Evolutionary conservation across 2,329 filamentous ascomycete genomes (phyloP), one percentile per base, ranked within the genome.

Genomic region (Stylonectria norvegica): DNA sequence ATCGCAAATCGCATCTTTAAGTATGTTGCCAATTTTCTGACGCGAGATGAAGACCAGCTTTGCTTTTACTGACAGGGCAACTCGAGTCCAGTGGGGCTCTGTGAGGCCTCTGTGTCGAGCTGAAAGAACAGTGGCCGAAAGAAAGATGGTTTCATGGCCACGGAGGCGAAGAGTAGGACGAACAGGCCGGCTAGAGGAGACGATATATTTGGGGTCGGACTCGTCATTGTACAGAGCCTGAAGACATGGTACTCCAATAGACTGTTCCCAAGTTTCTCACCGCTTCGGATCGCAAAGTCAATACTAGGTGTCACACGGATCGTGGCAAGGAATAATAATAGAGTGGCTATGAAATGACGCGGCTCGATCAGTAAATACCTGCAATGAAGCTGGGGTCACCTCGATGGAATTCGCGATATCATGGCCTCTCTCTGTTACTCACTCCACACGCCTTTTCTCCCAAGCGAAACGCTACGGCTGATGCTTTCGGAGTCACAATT

Each of bases 401-500:
- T 6, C 6, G 5, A 30, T 16, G 16, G 12, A 11, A 5, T n/a
- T 14, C n/a, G 39, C 10, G n/a, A 20, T 15, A 17, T 31, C 16
- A 2, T 23, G 7, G 3, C 22, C 30, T 33, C 7, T 32, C 32
- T n/a, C 11, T 7, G 25, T 25, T 43, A 43, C 14, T 58, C 61
- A 4, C 48, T 41, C 59, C 58, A 62, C 10, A 59, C 55, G 3
- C 59, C 59, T 17, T 55, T 50, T 18, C 59, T 22, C 3, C 59
- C 59, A 47, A 61, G 61, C 6, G 59, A 59, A 3, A 55, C 31
- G 0, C 59, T 59, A 2, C 40, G 42, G 0, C 43, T 45, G 5
- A 48, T 41, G 27, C 57, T 62, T 38, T 61, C 59, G 0, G 52
- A 34, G 22, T 62, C 58, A 58, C 59, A 61, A 43, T 62, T 61